Evolutionary conservation across 768 basidiomycete genomes (phyloP).

Genomic region (Tylopilus felleus): DNA sequence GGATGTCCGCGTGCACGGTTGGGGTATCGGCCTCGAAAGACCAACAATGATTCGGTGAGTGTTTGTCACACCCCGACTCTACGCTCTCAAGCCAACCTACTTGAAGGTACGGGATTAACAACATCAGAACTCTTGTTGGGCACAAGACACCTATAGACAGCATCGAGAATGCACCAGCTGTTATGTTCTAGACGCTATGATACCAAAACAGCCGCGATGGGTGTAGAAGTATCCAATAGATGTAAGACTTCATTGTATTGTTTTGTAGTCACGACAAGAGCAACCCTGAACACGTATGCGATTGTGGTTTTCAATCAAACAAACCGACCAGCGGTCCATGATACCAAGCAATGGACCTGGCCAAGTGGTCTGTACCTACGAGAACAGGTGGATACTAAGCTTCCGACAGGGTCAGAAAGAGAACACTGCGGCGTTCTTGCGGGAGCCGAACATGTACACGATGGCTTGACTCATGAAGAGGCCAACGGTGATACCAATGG

Average conservation of each 20-base stretch:
- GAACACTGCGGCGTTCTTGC: constrained; percentile 83
- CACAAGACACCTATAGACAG: constrained; percentile 93
- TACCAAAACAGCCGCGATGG: constrained; percentile 1
- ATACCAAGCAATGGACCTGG: background rate
- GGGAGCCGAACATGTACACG: constrained; percentile 80
- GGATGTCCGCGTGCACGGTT: constrained; percentile 94
- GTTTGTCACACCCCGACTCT: background rate
- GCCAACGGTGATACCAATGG: constrained; percentile 87
- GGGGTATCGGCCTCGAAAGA: constrained; percentile 91
- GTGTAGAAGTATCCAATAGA: constrained; percentile 6
- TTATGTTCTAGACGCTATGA: constrained; percentile 64
- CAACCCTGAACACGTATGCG: background rate
- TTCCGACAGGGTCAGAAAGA: constrained; percentile 51
- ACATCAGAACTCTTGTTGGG: constrained; percentile 94
- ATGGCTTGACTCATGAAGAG: constrained; percentile 85
- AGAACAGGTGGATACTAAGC: background rate
- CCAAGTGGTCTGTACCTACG: constrained; percentile 4
- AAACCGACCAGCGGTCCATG: constrained; percentile 7
- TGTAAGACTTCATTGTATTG: constrained; percentile 1
- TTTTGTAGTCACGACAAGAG: background rate
- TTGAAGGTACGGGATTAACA: constrained; percentile 89
- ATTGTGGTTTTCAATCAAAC: background rate
- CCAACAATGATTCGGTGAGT: constrained; percentile 97
- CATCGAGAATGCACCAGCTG: constrained; percentile 86
- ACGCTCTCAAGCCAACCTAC: background rate